phyloP scores from a whole-genome alignment of 257 asterid genomes.

The Ligustrum vulgare region DNA sequence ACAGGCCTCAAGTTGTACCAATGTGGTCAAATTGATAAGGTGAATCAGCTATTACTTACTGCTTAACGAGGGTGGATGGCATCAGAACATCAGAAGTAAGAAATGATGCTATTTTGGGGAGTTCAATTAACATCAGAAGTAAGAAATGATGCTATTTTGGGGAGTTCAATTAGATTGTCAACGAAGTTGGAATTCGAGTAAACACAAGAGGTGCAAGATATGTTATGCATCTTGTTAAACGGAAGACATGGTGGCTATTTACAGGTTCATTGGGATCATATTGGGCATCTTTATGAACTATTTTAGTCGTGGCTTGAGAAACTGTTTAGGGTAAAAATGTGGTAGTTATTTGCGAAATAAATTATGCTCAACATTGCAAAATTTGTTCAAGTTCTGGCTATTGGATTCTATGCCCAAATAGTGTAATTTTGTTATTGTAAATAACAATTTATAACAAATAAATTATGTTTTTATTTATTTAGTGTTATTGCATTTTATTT shows the following conservation, averaged over 20 bases:
- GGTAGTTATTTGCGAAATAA: background rate
- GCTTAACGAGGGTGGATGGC: background rate
- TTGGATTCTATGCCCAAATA: no score
- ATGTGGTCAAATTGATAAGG: background rate
- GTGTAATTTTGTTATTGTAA: no score
- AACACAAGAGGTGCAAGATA: background rate
- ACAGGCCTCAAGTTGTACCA: background rate
- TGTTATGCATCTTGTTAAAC: background rate
- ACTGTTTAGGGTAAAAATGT: background rate
- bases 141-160: background rate
- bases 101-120: background rate
- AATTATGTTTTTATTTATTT: no score
- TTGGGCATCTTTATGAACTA: background rate
- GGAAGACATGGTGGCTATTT: background rate
- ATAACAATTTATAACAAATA: no score
- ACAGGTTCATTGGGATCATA: background rate
- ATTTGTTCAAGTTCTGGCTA: background rate
- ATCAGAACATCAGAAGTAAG: background rate
- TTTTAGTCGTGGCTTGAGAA: background rate
- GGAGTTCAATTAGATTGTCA: background rate
- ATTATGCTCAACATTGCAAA: background rate
- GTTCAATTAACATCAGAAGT: no score
- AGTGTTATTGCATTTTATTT: no score
- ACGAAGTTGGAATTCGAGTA: background rate
- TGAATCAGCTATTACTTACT: background rate